Percentiles rank a stretch among this genome's conserved stretches.
These are phyloP conservation scores for Suillus plorans DNA, from an alignment of 768 basidiomycete species.

Conservation along the genomic window DNA sequence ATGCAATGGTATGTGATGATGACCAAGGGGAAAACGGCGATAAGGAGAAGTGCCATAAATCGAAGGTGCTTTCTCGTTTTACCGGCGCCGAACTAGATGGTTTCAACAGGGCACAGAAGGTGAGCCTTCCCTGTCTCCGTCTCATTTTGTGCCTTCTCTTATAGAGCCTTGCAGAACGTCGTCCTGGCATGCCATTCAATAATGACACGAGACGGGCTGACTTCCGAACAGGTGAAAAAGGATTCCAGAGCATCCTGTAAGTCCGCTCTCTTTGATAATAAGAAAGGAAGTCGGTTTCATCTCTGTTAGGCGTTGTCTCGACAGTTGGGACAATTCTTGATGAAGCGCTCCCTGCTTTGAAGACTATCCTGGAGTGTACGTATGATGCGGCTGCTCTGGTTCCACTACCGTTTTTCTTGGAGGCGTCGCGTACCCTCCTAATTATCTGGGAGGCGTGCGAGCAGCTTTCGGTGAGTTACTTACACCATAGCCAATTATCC, in stretches of 20 bases:
- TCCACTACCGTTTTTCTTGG: slow-evolving; percentile 55
- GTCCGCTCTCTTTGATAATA: background rate
- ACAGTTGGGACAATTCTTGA: background rate
- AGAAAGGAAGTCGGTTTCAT: background rate
- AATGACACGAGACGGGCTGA: background rate
- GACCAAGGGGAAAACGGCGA: background rate
- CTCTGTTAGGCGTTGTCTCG: background rate
- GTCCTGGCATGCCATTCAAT: background rate
- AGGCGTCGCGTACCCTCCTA: slow-evolving; percentile 51
- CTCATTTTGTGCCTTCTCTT: background rate
- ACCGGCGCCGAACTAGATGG: background rate
- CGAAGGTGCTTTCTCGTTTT: background rate
- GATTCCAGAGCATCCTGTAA: background rate
- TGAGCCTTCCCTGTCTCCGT: background rate
- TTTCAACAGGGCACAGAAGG: background rate
- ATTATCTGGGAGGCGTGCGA: slow-evolving; percentile 65
- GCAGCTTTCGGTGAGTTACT: slow-evolving; percentile 54
- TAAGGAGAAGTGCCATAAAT: background rate
- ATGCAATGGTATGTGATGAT: background rate
- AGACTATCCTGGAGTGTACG: background rate
- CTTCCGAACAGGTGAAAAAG: background rate
- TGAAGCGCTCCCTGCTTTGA: background rate
- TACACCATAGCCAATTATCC: background rate
- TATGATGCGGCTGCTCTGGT: slow-evolving; percentile 36
- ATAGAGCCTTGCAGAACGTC: background rate